A percentile compares a stretch with the other conserved stretches of the same genome.
Conservation (phyloP, 1,284 basidiomycete species). For the Moniliophthora roreri region DNA sequence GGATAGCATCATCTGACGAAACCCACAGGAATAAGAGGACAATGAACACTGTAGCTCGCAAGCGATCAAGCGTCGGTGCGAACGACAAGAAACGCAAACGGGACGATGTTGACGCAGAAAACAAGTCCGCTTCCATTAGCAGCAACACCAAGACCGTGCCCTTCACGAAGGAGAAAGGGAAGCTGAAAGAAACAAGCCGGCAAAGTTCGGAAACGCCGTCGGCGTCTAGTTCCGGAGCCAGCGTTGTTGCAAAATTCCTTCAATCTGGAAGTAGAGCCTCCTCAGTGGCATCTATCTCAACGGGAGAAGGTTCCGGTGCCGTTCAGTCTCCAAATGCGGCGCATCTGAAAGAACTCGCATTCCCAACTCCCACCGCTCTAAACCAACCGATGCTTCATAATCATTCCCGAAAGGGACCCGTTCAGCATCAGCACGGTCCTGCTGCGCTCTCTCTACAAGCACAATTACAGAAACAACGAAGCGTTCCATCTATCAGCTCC, state of each 20-base stretch:
- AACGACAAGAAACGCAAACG: conserved; percentile 3
- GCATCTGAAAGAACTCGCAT: conserved; percentile 17
- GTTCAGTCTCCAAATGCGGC: conserved; percentile 30
- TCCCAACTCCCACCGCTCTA: conserved; percentile 22
- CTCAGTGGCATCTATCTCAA: conserved; percentile 43
- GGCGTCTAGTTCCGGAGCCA: conserved; percentile 34
- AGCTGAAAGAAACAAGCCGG: conserved; percentile 20
- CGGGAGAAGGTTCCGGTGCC: conserved; percentile 28
- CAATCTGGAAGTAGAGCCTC: conserved; percentile 37
- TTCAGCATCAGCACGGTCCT: conserved; percentile 32
- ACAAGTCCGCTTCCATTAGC: too few relatives aligned
- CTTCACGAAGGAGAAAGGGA: conserved; percentile 9
- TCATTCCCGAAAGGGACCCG: conserved; percentile 11
- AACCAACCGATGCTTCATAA: conserved; percentile 18
- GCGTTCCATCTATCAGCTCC: background rate
- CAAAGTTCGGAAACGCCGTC: conserved; percentile 15
- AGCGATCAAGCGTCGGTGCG: background rate
- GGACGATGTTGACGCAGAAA: background rate
- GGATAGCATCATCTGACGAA: too few relatives aligned
- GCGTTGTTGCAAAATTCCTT: conserved; percentile 33
- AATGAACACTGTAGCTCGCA: too few relatives aligned
- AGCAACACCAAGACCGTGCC: background rate
- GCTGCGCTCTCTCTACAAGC: conserved; percentile 19
- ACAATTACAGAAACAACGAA: conserved; percentile 6
- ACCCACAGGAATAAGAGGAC: too few relatives aligned